Evolutionary conservation across 202 grass and related monocot species (phyloP).

Genomic region (Bolboschoenoplectus hybrid): DNA sequence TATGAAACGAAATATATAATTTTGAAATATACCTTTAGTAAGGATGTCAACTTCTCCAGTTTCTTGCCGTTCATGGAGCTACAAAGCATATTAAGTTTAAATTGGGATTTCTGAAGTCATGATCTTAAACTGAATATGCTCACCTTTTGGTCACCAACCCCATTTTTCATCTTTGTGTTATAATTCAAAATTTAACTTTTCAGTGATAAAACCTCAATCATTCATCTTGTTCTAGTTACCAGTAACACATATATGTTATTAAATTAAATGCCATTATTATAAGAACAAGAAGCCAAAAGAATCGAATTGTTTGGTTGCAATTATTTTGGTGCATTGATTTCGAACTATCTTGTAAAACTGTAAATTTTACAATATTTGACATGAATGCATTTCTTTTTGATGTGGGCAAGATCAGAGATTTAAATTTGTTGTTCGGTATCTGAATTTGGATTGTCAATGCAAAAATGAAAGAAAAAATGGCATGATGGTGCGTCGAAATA

Average conservation of each 20-base stretch:
- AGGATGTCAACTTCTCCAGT: slow-evolving; percentile 36
- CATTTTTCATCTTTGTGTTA: slow-evolving; percentile 4
- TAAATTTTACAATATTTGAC: not conserved
- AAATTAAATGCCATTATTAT: not conserved
- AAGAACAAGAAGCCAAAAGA: not conserved
- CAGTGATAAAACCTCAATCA: not conserved
- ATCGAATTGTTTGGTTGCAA: not conserved
- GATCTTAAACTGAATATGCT: not conserved
- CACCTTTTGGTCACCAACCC: not conserved
- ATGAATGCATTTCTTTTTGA: not conserved
- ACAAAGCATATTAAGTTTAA: not conserved
- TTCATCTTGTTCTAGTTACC: not conserved
- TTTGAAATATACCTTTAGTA: slow-evolving; percentile 18
- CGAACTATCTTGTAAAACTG: not conserved
- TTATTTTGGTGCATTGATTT: not conserved
- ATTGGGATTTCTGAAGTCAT: not conserved
- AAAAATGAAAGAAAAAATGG: not conserved
- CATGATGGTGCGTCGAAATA: not conserved
- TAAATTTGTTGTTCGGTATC: not conserved
- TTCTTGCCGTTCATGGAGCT: slow-evolving; percentile 19
- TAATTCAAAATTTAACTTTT: not conserved
- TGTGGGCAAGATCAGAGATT: not conserved
- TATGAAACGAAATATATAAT: not conserved
- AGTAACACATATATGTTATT: not conserved
- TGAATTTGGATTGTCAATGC: not conserved